Evolutionary conservation across 2,329 filamentous ascomycete genomes (phyloP), one percentile per base, ranked within the genome.

Genomic region (Fusarium abutilonis): DNA sequence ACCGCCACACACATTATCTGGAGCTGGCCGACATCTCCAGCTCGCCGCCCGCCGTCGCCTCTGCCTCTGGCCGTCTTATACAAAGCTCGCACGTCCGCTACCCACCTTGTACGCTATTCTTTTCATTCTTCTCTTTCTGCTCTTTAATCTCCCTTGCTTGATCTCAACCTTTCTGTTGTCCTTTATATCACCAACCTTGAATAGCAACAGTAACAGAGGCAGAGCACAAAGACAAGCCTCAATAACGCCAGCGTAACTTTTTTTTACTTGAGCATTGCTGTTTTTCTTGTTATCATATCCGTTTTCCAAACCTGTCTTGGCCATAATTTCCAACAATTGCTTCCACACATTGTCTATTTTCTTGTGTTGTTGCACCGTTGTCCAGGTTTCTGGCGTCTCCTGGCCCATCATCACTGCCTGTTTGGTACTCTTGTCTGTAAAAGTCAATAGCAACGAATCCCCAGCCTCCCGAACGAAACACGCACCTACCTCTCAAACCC

Each of bases 11-110:
- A 70, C 13, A 7, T 14, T 64, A 72, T 73, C 73, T 78, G 73
- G 70, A 77, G 77, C 78, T 80, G 77, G 78, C 75, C 78, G 77
- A 73, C 77, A 79, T 75, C 72, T 77, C 79, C 77, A 80, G 78
- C 78, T 79, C 74, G 67, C 62, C 43, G 53, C 48, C 54, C 44
- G 38, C 60, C 41, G 52, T 52, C 58, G 64, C 46, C 52, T 48
- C 42, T 52, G 63, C 46, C 54, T 48, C 36, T 52, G 42, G 53
- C 54, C 52, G 60, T 58, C 60, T 69, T 66, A 67, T 66, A 69
- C 61, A 66, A 66, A 63, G 60, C 55, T 54, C 63, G 58, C 64
- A 57, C 23, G 38, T 65, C 66, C 63, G 56, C 63, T 64, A 52
- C 51, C 56, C 56, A 70, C 62, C 61, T 61, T 60, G 62, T 64